Evolutionary conservation across 176 grass and related monocot genomes (phyloP), one percentile per base, ranked within the genome.

Genomic region (Coix lacrymajobi): DNA sequence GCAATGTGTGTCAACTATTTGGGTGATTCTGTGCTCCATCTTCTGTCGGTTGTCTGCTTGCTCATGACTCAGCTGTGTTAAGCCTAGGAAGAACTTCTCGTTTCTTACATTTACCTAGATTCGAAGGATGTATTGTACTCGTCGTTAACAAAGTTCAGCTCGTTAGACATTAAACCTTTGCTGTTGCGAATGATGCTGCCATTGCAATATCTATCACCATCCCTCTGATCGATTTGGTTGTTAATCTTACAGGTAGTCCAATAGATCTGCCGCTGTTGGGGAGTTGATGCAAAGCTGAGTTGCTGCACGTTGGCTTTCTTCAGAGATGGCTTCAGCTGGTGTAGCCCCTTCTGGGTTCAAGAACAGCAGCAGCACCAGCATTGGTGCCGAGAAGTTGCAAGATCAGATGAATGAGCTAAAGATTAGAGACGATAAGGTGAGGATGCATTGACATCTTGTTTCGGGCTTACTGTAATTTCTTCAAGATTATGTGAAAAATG

Each of bases 351-450:
- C 91, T 26, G 91, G 88, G 78, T 56, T 72, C 34, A 88, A 88
- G 63, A 81, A 77, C 51, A 88, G 65, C 62, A 84, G 58, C 43
- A 34, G 86, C 57, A 81, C 88, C 19, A 89, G 71, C 77, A 36
- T 83, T 62, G 89, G 72, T 31, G 72, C 36, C 72, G 92, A 89
- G 25, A 94, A 80, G 84, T 45, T 94, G 69, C 84, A 82, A 1
- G 89, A 94, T 79, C 86, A 89, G 77, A 72, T 94, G 87, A 91
- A 77, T 22, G 89, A 94, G 16, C 63, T 94, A 71, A 94, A 94
- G 78, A 91, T 94, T 72, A 89, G 89, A 71, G 92, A 91, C 54
- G 92, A 94, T 39, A 94, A 94, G 92, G 92, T 89, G 20, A 26
- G 51, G 56, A 62, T 61, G 11, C 34, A 16, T 37, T 58, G 31